Evolutionary conservation across 1,139 yeast species (phyloP).

Genomic region (Pichia sp.): DNA sequence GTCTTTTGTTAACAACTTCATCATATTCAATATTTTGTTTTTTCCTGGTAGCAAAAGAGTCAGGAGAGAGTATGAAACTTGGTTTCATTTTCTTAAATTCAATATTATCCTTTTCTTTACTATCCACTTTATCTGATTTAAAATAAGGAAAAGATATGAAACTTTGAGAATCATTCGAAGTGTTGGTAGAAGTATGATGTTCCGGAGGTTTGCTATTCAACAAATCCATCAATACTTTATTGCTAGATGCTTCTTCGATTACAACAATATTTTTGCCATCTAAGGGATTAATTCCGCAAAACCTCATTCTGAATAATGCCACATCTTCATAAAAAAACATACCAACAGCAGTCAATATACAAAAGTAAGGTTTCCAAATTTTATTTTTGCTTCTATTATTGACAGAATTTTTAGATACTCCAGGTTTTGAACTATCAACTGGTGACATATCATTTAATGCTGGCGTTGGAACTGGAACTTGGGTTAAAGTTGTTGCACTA

Average conservation of each 20-base stretch:
- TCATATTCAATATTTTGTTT: constrained; percentile 23
- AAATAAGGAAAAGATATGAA: constrained; percentile 12
- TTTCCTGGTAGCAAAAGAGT: constrained; percentile 32
- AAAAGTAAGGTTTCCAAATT: constrained; percentile 38
- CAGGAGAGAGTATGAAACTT: constrained; percentile 23
- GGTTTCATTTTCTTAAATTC: constrained; percentile 23
- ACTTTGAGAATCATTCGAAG: neutral
- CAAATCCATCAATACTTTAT: constrained; percentile 5
- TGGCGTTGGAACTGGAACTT: constrained; percentile 4
- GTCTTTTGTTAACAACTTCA: constrained; percentile 14
- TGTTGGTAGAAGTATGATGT: neutral
- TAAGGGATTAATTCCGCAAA: constrained; percentile 11
- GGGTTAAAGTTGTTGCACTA: constrained; percentile 10
- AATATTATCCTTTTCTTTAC: neutral
- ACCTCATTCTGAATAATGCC: constrained; percentile 26
- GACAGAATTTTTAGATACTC: neutral
- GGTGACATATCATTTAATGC: constrained; percentile 4
- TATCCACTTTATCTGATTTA: constrained; percentile 9
- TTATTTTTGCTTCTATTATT: constrained; percentile 11
- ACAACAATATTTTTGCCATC: constrained; percentile 20
- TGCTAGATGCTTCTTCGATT: constrained; percentile 23
- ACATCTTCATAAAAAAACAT: constrained; percentile 36
- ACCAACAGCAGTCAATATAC: constrained; percentile 40
- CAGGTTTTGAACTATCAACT: neutral
- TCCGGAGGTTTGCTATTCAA: neutral